Base-by-base conservation (phyloP, 768 basidiomycete genomes). In the Tricholoma sp. region DNA sequence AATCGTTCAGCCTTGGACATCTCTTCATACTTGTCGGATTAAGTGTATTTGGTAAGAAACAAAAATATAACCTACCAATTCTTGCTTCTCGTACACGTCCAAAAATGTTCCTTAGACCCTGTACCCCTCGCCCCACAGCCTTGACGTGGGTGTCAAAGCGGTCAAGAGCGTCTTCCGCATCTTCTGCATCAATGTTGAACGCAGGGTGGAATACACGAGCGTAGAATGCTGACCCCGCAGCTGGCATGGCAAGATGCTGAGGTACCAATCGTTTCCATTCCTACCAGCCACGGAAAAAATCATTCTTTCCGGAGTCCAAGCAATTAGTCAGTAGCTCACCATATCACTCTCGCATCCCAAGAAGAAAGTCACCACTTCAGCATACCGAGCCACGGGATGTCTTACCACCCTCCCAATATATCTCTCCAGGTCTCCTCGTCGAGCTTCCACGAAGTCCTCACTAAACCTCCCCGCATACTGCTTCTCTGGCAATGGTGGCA, bases 401-500 rank as follows among this genome's bases (percentile, higher is more conserved):
- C 86, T 74, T 24, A 85, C 83, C 37, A 94, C 73, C 51, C 83
- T 79, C 31, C 75, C 76, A 12, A 94, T 74, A 68, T 93, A 95
- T 39, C 88, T 76, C 67, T 93, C 90, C 45, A 95, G 74, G 66
- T 94, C 91, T 3, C 89, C 84, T 41, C 91, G 74, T 34, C 92
- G 75, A 10, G 88, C 88, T 67, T 94, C 91, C 5, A 95, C 84
- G 61, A 94, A 93, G 54, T 87, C 89, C 18, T 82, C 79, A 57
- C 79, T 88, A 68, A 94, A 93, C 8, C 90, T 76, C 1, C 89
- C 89, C 0, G 89, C 78, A 60, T 94, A 91, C 61, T 89, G 87
- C 65, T 93, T 93, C 67, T 91, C 90, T 0, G 92, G 92, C 7
- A 94, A 77, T 0, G 89, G 88, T 0, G 92, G 91, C 2, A 94